Conservation (phyloP, 768 basidiomycete species). For the Tulasnella sp. region DNA sequence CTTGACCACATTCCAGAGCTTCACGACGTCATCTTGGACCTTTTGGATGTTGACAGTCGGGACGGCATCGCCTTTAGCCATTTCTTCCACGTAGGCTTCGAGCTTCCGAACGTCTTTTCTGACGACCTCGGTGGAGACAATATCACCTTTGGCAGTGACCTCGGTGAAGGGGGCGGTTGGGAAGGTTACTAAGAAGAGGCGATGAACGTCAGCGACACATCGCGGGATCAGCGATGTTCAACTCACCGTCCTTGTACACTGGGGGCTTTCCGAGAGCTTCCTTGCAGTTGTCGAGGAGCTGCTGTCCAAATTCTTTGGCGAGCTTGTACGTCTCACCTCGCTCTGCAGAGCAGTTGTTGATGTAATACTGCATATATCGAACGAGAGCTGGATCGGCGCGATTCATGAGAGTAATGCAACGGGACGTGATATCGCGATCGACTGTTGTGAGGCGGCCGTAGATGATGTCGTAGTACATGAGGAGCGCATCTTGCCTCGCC, state of each 20-base stretch:
- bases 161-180: conserved; percentile 95
- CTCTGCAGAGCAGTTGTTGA: conserved; percentile 69
- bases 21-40: conserved; percentile 93
- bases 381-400: conserved; percentile 88
- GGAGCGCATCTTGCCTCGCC: conserved; percentile 92
- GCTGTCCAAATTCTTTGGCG: conserved; percentile 96
- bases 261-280: conserved; percentile 80
- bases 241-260: conserved; percentile 88
- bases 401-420: conserved; percentile 96
- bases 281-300: conserved; percentile 86
- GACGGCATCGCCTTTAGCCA: conserved; percentile 91
- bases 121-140: conserved; percentile 89
- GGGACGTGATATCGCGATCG: conserved; percentile 92
- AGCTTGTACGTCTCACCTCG: conserved; percentile 87
- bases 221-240: background rate
- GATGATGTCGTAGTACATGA: conserved; percentile 99
- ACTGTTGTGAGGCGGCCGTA: conserved; percentile 90
- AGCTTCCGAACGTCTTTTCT: conserved; percentile 95
- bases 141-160: conserved; percentile 88
- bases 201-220: conserved; percentile 13
- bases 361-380: conserved; percentile 93
- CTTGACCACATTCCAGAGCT: conserved; percentile 96
- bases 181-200: conserved; percentile 66
- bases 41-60: conserved; percentile 90
- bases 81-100: conserved; percentile 96